Evolutionary conservation across 805 yeast species (phyloP).

Genomic region (Pichia ethanolica): DNA sequence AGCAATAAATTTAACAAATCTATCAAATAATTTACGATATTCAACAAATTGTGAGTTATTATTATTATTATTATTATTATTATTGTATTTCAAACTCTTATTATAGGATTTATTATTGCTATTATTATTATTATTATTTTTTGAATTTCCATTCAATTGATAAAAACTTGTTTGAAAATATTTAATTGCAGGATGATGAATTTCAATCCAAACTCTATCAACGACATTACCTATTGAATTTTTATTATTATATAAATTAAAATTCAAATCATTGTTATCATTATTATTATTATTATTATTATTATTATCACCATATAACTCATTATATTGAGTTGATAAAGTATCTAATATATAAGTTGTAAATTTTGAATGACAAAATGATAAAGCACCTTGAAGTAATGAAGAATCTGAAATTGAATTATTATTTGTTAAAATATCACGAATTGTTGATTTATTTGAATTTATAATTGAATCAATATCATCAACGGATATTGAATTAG

Average conservation of each 20-base stretch:
- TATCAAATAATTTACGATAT: conserved; percentile 46
- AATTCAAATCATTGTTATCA: not conserved
- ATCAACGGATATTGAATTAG: not conserved
- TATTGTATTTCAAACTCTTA: conserved; percentile 8
- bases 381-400: conserved; percentile 40
- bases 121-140: conserved; percentile 14
- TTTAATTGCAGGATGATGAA: conserved; percentile 59
- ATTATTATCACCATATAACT: not conserved
- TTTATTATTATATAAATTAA: not conserved
- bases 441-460: conserved; percentile 25
- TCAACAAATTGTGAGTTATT: conserved; percentile 34
- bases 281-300: not conserved
- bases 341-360: conserved; percentile 34
- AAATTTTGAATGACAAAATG: conserved; percentile 42
- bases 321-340: conserved; percentile 20
- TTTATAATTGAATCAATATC: conserved; percentile 17
- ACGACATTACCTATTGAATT: conserved; percentile 29
- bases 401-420: conserved; percentile 31
- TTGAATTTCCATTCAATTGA: conserved; percentile 5
- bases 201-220: conserved; percentile 50
- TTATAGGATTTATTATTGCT: conserved; percentile 14
- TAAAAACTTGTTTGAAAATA: conserved; percentile 39
- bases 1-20: conserved; percentile 41
- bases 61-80: not conserved
- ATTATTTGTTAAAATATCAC: conserved; percentile 22